Base-by-base conservation (phyloP, 1,139 yeast species). In the Pichia sp. region DNA sequence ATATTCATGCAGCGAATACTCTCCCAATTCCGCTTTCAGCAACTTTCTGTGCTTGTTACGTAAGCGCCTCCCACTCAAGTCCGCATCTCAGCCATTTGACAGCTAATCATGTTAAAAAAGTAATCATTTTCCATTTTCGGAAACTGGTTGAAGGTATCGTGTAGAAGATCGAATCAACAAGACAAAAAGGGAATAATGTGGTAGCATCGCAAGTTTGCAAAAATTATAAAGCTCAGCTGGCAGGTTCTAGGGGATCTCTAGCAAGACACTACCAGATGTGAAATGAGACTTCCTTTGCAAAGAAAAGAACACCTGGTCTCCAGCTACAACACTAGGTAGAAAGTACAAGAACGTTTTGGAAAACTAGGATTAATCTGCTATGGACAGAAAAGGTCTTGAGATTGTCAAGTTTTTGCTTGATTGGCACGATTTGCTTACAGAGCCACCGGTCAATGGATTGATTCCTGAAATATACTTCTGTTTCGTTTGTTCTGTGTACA, bases 391-490 rank as follows among this genome's bases (percentile, higher is more conserved):
- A 49, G 58, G 65, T 5, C 41, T 55, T 36, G 70, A 67, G 38
- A 63, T 67, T 5, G 57, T 62, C 34, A 62, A 61, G 51, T 68
- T 68, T 51, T 50, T 68, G 1, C 52, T 65, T 19, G 67, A 66
- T 29, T 67, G 70, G 70, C 59, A 62, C 48, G 55, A 54, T 19
- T 50, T 65, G 8, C 57, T 68, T 1, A 59, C 64, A 0, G 62
- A 62, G 30, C 62, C 62, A 1, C 71, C 71, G 1, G 65, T 68
- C 6, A 57, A 57, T n/a, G 71, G 71, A 4, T 56, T 62, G 1
- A 57, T 68, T 2, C 55, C 68, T 1, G 68, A 67, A 49, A 61
- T 64, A 2, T 67, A 67, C 52, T 66, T 66, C 53, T 62, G 67
- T 47, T 67, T 66, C 50, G 63, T 65, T 7, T 62, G 66, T 5